Percentiles rank a stretch among this genome's conserved stretches.
Evolutionary conservation across 1,284 basidiomycete genomes (phyloP).

Genomic region (Coriolopsis trogii): DNA sequence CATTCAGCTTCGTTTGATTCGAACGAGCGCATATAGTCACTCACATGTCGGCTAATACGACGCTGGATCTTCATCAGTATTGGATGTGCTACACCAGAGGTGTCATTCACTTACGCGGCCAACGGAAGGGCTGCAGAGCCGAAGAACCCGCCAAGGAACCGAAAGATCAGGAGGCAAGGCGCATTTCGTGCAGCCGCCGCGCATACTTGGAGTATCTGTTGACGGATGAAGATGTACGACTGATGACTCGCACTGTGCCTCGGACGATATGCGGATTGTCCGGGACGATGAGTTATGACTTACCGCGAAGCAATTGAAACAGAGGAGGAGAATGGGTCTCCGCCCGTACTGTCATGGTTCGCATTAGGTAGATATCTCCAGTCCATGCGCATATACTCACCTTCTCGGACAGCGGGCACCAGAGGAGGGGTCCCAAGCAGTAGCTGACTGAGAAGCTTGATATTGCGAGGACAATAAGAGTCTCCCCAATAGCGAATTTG

Average conservation of each 20-base stretch:
- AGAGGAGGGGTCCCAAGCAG: constrained; percentile 2
- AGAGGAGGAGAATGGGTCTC: constrained; percentile 2
- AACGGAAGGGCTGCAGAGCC: neutral
- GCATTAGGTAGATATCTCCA: neutral
- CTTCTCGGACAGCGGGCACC: constrained; percentile 3
- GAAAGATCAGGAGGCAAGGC: neutral
- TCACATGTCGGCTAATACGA: neutral
- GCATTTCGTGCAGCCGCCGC: neutral
- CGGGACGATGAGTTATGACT: neutral
- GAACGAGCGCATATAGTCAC: neutral
- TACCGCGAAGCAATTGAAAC: constrained; percentile 4
- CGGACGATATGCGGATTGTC: no score
- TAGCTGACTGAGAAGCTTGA: constrained; percentile 2
- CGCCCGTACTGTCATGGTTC: neutral
- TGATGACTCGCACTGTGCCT: no score
- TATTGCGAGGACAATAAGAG: neutral
- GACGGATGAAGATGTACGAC: neutral
- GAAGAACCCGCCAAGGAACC: neutral
- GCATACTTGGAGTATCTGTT: neutral
- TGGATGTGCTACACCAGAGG: neutral
- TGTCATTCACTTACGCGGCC: neutral
- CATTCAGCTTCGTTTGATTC: neutral
- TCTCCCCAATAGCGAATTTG: neutral
- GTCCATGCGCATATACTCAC: neutral
- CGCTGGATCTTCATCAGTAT: neutral